These are phyloP conservation scores for Boletus semigastroideus DNA, from an alignment of 1,284 basidiomycete genomes.

Conservation along the genomic window DNA sequence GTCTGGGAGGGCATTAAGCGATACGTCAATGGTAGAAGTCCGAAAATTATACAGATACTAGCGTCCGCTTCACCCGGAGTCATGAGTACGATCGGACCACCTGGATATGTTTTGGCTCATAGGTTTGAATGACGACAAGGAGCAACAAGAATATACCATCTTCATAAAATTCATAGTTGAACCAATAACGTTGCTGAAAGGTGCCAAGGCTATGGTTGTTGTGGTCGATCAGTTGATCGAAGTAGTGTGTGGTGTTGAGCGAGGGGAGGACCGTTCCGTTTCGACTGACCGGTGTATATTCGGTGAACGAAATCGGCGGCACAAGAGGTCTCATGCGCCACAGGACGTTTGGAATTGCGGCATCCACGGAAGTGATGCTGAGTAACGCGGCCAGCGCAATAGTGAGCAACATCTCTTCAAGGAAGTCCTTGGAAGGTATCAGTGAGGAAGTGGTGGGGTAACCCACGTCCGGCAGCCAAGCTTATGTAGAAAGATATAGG, in stretches of 20 bases:
- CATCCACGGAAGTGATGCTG: conserved; percentile 14
- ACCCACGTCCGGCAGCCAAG: not conserved
- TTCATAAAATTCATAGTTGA: conserved; percentile 62
- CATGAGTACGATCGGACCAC: conserved; percentile 65
- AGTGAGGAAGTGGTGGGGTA: not conserved
- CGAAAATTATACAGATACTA: conserved; percentile 35
- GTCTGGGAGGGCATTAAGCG: conserved; percentile 44
- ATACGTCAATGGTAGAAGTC: conserved; percentile 30
- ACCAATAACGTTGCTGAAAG: conserved; percentile 73
- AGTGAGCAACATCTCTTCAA: conserved; percentile 13
- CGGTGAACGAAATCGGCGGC: conserved; percentile 17
- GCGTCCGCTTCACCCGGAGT: conserved; percentile 49
- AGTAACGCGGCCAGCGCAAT: conserved; percentile 6
- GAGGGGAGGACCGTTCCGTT: conserved; percentile 27
- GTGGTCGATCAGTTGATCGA: conserved; percentile 75
- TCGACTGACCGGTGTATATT: conserved; percentile 5
- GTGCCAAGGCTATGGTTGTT: conserved; percentile 65
- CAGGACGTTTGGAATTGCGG: conserved; percentile 22
- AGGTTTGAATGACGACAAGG: not conserved
- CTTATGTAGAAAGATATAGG: conserved; percentile 8
- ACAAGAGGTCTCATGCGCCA: conserved; percentile 15
- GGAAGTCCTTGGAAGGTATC: not conserved
- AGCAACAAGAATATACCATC: conserved; percentile 36
- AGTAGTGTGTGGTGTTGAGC: conserved; percentile 53
- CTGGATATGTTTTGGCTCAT: conserved; percentile 32